Percentiles rank a stretch among this genome's conserved stretches.
These are phyloP conservation scores for Penicillium turbatum DNA, from an alignment of 495 filamentous ascomycete species.

Conservation along the genomic window DNA sequence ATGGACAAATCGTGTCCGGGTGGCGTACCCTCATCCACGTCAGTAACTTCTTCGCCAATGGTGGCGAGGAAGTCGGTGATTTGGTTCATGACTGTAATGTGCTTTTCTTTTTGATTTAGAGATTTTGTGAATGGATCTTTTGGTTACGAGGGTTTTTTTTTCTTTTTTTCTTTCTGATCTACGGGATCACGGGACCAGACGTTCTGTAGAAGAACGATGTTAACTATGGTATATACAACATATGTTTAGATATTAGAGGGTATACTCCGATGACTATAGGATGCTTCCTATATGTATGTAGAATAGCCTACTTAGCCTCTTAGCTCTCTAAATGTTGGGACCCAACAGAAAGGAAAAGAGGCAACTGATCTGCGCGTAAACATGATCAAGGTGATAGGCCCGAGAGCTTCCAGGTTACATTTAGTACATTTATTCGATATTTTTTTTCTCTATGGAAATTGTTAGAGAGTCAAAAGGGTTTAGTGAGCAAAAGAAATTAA, in stretches of 20 bases:
- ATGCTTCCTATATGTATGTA: no score
- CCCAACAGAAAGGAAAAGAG: constrained; percentile 19
- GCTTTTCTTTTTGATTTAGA: not conserved
- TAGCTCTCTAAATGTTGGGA: constrained; percentile 12
- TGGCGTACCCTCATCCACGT: constrained; percentile 63
- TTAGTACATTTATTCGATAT: not conserved
- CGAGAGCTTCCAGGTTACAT: not conserved
- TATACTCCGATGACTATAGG: no score
- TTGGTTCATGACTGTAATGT: not conserved
- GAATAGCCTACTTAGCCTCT: not conserved
- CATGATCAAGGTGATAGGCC: not conserved
- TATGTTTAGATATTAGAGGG: no score
- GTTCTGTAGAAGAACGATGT: not conserved
- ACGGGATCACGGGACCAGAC: constrained; percentile 10
- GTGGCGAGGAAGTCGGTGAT: constrained; percentile 17
- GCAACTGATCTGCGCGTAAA: constrained; percentile 18
- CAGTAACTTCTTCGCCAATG: constrained; percentile 42
- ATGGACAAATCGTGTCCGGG: constrained; percentile 4
- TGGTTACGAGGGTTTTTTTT: not conserved
- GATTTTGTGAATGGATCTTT: not conserved
- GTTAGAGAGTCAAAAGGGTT: no score
- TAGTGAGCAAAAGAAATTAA: not conserved
- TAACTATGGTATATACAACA: no score
- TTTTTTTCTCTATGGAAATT: no score
- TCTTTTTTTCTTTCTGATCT: constrained; percentile 9